These are phyloP conservation scores for Neurospora cerealis DNA, from an alignment of 495 filamentous ascomycete species.

Conservation along the genomic window DNA sequence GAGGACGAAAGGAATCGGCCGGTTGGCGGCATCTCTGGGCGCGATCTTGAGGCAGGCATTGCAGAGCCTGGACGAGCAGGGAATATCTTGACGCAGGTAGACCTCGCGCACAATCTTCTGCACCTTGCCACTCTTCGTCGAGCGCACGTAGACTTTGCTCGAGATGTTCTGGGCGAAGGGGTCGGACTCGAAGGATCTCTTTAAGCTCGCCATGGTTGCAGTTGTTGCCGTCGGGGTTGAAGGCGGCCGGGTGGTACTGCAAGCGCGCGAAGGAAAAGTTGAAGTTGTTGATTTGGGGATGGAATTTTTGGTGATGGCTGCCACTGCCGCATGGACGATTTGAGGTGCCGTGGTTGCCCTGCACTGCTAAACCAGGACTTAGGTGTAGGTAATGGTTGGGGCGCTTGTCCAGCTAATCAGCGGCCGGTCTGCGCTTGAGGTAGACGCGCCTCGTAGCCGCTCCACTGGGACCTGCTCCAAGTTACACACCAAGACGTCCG, in stretches of 20 bases:
- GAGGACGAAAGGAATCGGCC: constrained; percentile 69
- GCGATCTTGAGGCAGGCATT: constrained; percentile 56
- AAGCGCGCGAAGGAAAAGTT: background rate
- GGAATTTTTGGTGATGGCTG: constrained; percentile 5
- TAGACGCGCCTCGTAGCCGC: background rate
- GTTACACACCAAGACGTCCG: background rate
- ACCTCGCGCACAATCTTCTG: constrained; percentile 97
- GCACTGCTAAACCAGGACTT: background rate
- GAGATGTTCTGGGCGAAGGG: constrained; percentile 65
- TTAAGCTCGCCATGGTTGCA: constrained; percentile 75
- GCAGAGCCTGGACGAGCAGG: constrained; percentile 91
- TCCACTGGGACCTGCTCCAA: background rate
- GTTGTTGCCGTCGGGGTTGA: background rate
- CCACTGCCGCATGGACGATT: constrained; percentile 2
- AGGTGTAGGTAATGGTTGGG: background rate
- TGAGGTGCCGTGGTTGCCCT: constrained; percentile 4
- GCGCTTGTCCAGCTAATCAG: constrained; percentile 14
- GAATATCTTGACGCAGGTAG: constrained; percentile 92
- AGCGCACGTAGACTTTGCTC: constrained; percentile 88
- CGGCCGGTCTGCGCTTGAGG: constrained; percentile 4
- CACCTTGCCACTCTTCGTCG: constrained; percentile 89
- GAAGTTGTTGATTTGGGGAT: constrained; percentile 4
- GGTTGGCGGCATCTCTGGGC: constrained; percentile 67
- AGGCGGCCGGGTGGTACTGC: background rate
- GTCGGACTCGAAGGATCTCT: constrained; percentile 61